These are phyloP conservation scores for Podaxis pistillaris DNA, from an alignment of 768 basidiomycete genomes.

Conservation along the genomic window DNA sequence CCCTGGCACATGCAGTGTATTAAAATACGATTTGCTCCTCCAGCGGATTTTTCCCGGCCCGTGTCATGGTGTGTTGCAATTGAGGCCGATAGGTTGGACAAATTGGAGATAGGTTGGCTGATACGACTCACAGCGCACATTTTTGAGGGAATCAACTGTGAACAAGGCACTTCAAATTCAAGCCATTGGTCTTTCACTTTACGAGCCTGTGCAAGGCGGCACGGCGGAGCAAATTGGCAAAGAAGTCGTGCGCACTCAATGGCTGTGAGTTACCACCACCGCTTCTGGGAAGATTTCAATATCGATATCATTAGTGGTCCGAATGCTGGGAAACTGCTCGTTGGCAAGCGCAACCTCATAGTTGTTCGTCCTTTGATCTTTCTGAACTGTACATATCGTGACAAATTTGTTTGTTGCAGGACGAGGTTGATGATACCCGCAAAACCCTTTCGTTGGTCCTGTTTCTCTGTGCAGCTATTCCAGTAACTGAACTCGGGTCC, in stretches of 20 bases:
- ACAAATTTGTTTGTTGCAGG: conserved; percentile 38
- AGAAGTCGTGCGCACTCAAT: conserved; percentile 93
- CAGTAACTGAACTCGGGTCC: not conserved
- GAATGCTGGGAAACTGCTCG: conserved; percentile 62
- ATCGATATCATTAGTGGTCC: conserved; percentile 46
- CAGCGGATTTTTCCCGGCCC: conserved; percentile 95
- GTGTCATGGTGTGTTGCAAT: conserved; percentile 62
- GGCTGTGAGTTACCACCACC: conserved; percentile 63
- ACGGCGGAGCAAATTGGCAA: conserved; percentile 72
- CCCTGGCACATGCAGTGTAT: not conserved
- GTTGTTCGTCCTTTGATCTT: conserved; percentile 51
- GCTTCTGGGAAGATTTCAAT: conserved; percentile 6
- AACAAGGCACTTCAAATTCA: conserved; percentile 88
- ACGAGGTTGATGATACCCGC: conserved; percentile 86
- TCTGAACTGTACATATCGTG: not conserved
- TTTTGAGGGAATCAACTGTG: conserved; percentile 66
- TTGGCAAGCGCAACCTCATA: conserved; percentile 82
- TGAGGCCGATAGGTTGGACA: not conserved
- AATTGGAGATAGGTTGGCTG: not conserved
- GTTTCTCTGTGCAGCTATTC: not conserved
- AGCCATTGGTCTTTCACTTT: conserved; percentile 94
- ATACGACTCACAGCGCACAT: conserved; percentile 56
- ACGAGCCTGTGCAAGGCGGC: conserved; percentile 82
- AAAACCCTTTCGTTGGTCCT: conserved; percentile 76
- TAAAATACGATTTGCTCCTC: conserved; percentile 16